Base-by-base conservation (phyloP, 345 rosid species). In the Gossypium anomalum region DNA sequence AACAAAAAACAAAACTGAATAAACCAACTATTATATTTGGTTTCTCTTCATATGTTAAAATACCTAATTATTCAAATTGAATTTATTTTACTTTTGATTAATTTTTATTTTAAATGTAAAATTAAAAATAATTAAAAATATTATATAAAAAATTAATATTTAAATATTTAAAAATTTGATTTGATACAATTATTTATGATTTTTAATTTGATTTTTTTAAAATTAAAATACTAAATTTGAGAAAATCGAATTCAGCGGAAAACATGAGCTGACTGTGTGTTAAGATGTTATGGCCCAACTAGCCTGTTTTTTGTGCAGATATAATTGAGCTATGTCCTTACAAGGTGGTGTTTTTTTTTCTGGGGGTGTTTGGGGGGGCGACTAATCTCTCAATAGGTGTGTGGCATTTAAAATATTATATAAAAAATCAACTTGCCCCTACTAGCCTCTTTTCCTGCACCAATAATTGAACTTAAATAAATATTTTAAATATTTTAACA, bases 371-470 rank as follows among this genome's bases (percentile, higher is more conserved):
- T 67, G 63, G 74, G 38, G 41, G 41, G 41, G 0, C 0, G 57
- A 67, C 74, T 73, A 47, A 29, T 20, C 61, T 38, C 34, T 60
- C 22, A 75, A 69, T 53, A 29, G 38, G 53, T 73, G 70, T 70
- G 9, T 22, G 63, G 63, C 63, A 4, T 25, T 57, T n/a, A n/a
- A n/a, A n/a, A n/a, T n/a, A n/a, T n/a, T n/a, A n/a, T n/a, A n/a
- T n/a, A n/a, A n/a, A n/a, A n/a, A n/a, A n/a, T n/a, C n/a, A n/a
- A n/a, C 41, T 34, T 34, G 41, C 29, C 29, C 62, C 29, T 10
- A 12, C 62, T 58, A 58, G 16, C 17, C 63, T 59, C 17, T 12
- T 23, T 59, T 23, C 63, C 34, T 59, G 63, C 29, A 59, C 34
- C 63, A 59, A 59, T 25, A 58, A 58, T 23, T 58, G 34, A 58